Base-by-base conservation (phyloP, 1,284 basidiomycete genomes). In the Ustilago shanxiensis region DNA sequence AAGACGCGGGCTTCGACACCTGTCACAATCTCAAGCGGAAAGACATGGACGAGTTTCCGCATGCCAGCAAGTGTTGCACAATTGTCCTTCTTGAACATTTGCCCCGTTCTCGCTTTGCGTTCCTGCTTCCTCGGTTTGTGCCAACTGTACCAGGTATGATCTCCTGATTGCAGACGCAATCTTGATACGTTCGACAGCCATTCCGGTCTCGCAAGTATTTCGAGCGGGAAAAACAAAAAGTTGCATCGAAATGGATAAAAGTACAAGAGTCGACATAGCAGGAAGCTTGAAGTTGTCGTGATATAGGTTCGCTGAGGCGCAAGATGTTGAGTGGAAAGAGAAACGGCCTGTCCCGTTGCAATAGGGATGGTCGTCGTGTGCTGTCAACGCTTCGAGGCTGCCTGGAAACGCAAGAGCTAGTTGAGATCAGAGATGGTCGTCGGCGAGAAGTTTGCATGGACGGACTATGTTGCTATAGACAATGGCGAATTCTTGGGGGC, bases 191-290 rank as follows among this genome's bases (percentile, higher is more conserved):
- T 22, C n/a, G 41, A n/a, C 41, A 8, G 41, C 37, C n/a, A n/a
- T 11, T 39, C 20, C n/a, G n/a, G 41, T 45, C 22, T 13, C 24
- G 49, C 5, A 28, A 29, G 3, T 29, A 31, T 33, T 4, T 52
- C 26, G 1, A 13, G 16, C 16, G 14, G 29, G 6, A 37, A 10
- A 3, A 29, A 10, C 7, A 18, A 29, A 9, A 16, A 29, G 37
- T 26, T 41, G 50, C n/a, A 22, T 49, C 57, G 53, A 53, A 50
- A 52, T 61, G 53, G 53, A 31, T 67, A 67, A 22, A 61, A 67
- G 65, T 67, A 67, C 65, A 67, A 53, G 28, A 55, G 49, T 54
- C 16, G 57, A 41, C 51, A 53, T 60, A 56, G n/a, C 31, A 61
- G 49, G 54, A 28, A 50, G 52, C n/a, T 26, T 35, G 33, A 31